Conservation (phyloP, 164 flowering plant species). For the Annona squamosa region DNA sequence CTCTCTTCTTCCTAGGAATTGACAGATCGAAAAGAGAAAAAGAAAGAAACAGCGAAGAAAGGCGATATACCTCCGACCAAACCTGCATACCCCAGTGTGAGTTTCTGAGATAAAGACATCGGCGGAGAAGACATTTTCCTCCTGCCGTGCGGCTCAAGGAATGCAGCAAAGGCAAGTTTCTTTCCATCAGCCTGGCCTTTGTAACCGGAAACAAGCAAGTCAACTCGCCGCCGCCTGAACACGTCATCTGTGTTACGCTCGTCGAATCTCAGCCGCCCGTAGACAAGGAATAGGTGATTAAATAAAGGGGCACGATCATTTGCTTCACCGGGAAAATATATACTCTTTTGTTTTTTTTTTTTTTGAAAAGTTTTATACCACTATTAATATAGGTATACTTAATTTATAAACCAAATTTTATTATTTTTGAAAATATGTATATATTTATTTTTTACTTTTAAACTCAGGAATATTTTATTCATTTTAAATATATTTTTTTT, state of each 20-base stretch:
- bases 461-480: too few relatives aligned
- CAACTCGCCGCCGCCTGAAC: neutral
- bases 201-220: neutral
- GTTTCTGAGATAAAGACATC: slow-evolving; percentile 81
- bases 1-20: neutral
- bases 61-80: slow-evolving; percentile 57
- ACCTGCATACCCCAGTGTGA: slow-evolving; percentile 86
- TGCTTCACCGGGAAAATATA: too few relatives aligned
- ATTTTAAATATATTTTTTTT: too few relatives aligned
- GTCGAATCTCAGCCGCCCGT: neutral
- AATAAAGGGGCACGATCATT: too few relatives aligned
- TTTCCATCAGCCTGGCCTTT: neutral
- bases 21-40: neutral
- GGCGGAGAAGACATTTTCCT: slow-evolving; percentile 29
- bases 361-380: too few relatives aligned
- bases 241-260: neutral
- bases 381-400: too few relatives aligned
- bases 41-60: too few relatives aligned
- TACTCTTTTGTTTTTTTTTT: too few relatives aligned
- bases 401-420: too few relatives aligned
- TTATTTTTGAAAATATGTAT: too few relatives aligned
- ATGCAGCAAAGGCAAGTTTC: slow-evolving; percentile 18
- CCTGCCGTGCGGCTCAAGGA: slow-evolving; percentile 25
- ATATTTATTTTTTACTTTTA: too few relatives aligned
- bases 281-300: too few relatives aligned